These are phyloP conservation scores for Trichoderma pleuroti DNA, from an alignment of 2,329 filamentous ascomycete species.

Conservation along the genomic window DNA sequence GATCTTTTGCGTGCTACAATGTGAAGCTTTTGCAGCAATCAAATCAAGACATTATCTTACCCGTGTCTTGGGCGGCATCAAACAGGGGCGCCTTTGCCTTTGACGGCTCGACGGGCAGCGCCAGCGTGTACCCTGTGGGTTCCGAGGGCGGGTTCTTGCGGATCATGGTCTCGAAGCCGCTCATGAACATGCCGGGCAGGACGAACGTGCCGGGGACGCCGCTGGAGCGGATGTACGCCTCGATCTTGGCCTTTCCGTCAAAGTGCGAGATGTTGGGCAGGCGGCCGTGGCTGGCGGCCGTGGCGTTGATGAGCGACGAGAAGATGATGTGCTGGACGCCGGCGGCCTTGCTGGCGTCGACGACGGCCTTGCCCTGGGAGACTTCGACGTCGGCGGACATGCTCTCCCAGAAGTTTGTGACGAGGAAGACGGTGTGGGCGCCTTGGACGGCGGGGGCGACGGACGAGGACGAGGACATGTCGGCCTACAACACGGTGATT, in stretches of 20 bases:
- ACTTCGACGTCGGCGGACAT: conserved; percentile 35
- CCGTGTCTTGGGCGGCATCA: conserved; percentile 38
- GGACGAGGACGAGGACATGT: conserved; percentile 37
- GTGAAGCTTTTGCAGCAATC: not conserved
- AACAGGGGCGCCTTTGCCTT: conserved; percentile 38
- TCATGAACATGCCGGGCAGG: conserved; percentile 52
- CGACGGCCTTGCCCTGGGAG: conserved; percentile 44
- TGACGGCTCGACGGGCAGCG: conserved; percentile 30
- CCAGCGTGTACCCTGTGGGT: conserved; percentile 29
- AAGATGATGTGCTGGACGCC: conserved; percentile 46
- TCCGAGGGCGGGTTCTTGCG: conserved; percentile 24
- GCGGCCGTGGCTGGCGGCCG: conserved; percentile 36
- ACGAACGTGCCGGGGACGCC: conserved; percentile 51
- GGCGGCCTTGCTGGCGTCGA: conserved; percentile 42
- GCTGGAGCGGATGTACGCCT: conserved; percentile 51
- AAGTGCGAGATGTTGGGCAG: conserved; percentile 46
- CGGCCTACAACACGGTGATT: conserved; percentile 31
- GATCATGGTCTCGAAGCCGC: conserved; percentile 39
- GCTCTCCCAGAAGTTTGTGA: conserved; percentile 40
- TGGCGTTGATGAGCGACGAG: conserved; percentile 42
- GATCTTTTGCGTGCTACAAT: not conserved
- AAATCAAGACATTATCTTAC: conserved; percentile 25
- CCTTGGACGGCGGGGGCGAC: conserved; percentile 39
- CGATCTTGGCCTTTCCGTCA: conserved; percentile 54
- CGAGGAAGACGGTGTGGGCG: conserved; percentile 42